These are phyloP conservation scores for Hypoxylon lienhwacheense DNA, from an alignment of 495 filamentous ascomycete species.

Conservation along the genomic window DNA sequence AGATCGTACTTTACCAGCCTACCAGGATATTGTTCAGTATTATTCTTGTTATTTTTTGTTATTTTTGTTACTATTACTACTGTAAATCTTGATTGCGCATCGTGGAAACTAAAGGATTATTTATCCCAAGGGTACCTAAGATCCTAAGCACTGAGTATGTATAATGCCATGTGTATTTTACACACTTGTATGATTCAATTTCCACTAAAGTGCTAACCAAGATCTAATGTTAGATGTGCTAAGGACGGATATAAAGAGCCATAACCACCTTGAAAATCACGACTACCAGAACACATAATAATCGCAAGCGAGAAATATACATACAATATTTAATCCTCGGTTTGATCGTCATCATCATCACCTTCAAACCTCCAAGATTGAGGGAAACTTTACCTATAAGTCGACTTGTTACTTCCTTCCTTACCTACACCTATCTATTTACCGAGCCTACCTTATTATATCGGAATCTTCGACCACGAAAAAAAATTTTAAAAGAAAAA, in stretches of 20 bases:
- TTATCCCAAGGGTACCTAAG: neutral
- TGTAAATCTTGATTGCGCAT: neutral
- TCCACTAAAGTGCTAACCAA: no score
- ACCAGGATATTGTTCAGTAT: neutral
- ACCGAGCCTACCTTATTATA: no score
- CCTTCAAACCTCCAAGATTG: neutral
- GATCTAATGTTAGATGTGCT: no score
- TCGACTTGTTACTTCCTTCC: no score
- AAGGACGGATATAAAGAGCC: no score
- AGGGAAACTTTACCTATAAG: no score
- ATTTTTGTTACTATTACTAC: neutral
- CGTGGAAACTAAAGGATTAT: no score
- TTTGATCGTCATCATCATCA: neutral
- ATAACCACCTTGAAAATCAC: constrained; percentile 1
- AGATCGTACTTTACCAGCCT: neutral
- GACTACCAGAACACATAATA: constrained; percentile 1
- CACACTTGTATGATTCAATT: no score
- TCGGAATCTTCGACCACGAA: no score
- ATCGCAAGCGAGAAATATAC: neutral
- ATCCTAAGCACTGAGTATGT: constrained; percentile 3
- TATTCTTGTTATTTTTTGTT: neutral
- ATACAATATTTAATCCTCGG: neutral
- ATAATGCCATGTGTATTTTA: no score
- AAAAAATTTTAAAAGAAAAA: no score
- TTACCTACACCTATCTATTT: no score